Conservation (phyloP, 2,329 filamentous ascomycete genomes). For the Colletotrichum sp. region DNA sequence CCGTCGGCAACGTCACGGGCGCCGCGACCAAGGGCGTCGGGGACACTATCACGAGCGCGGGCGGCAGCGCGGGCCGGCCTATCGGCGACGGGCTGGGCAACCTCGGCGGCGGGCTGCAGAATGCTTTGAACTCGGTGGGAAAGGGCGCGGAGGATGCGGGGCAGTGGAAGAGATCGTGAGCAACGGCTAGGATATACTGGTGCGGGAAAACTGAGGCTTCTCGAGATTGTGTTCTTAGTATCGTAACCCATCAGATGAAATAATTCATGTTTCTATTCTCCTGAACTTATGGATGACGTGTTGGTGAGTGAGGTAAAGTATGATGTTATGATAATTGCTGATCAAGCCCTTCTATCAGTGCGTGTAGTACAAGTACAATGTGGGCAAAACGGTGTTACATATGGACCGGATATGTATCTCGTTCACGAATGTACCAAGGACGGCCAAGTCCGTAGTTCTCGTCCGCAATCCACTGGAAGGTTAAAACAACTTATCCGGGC, state of each 20-base stretch:
- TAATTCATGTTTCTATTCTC: not conserved
- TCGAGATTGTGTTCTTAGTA: not conserved
- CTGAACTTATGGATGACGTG: not conserved
- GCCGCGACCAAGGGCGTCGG: constrained; percentile 63
- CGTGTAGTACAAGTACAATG: too few relatives aligned
- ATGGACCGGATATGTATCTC: too few relatives aligned
- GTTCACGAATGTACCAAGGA: too few relatives aligned
- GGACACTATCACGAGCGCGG: constrained; percentile 58
- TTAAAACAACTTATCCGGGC: too few relatives aligned
- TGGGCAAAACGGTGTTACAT: too few relatives aligned
- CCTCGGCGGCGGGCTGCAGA: constrained; percentile 58
- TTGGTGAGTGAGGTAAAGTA: not conserved
- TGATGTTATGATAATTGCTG: too few relatives aligned
- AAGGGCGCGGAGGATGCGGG: constrained; percentile 64
- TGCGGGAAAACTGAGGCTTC: too few relatives aligned
- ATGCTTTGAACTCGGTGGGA: constrained; percentile 52
- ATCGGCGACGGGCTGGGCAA: constrained; percentile 61
- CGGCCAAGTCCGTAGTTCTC: too few relatives aligned
- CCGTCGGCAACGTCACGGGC: constrained; percentile 47
- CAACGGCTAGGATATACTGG: not conserved
- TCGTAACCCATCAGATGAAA: not conserved
- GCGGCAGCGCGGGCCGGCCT: constrained; percentile 58
- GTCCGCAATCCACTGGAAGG: too few relatives aligned
- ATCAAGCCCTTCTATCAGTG: too few relatives aligned
- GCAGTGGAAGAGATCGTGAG: constrained; percentile 51